These are phyloP conservation scores for Suillus ampliporus DNA, from an alignment of 768 basidiomycete species.

Conservation along the genomic window DNA sequence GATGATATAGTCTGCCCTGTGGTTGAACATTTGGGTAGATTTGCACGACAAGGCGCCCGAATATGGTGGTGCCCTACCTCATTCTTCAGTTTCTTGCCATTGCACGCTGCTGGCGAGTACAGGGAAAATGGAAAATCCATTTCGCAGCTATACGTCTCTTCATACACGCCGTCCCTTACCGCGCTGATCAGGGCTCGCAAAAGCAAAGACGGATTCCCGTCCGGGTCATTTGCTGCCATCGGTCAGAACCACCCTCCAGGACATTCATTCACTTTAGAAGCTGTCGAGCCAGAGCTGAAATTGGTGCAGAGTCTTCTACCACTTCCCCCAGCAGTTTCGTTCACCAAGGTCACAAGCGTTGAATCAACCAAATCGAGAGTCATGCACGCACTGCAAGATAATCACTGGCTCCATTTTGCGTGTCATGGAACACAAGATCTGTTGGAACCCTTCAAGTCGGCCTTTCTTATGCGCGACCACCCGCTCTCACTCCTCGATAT, in stretches of 20 bases:
- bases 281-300: not conserved
- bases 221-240: constrained; percentile 14
- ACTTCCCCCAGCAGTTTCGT: not conserved
- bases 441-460: constrained; percentile 19
- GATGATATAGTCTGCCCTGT: not conserved
- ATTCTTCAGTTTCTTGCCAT: constrained; percentile 11
- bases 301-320: not conserved
- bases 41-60: not conserved
- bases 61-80: constrained; percentile 16
- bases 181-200: constrained; percentile 17
- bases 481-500: constrained; percentile 11
- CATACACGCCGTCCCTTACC: constrained; percentile 16
- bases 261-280: no score
- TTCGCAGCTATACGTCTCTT: constrained; percentile 12
- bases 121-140: not conserved
- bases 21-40: not conserved
- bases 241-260: constrained; percentile 8
- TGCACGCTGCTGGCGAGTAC: constrained; percentile 16
- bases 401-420: constrained; percentile 25
- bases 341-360: not conserved
- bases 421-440: constrained; percentile 21
- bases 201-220: not conserved
- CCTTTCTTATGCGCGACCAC: not conserved
- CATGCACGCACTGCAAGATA: not conserved
- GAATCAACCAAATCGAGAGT: not conserved